A percentile compares a stretch with the other conserved stretches of the same genome.
These are phyloP conservation scores for Periconia sp. DNA, from an alignment of 2,329 filamentous ascomycete species.

Conservation along the genomic window DNA sequence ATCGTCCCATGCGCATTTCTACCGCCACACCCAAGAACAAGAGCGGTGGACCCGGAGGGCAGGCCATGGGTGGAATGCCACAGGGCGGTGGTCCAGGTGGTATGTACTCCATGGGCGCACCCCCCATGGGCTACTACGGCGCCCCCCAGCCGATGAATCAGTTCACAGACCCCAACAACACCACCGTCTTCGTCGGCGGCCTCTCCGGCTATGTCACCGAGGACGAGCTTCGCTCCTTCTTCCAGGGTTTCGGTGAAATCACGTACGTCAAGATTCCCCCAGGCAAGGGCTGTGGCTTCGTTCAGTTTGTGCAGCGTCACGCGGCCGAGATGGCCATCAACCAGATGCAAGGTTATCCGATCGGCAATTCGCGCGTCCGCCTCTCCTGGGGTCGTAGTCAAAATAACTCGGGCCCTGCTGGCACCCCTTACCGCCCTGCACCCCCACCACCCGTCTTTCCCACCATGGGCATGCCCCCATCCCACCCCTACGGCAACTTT, in stretches of 20 bases:
- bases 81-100: conserved; percentile 52
- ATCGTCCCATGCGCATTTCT: conserved; percentile 97
- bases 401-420: conserved; percentile 96
- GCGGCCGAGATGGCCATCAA: conserved; percentile 99
- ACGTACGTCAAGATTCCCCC: conserved; percentile 99
- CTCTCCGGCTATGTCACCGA: conserved; percentile 98
- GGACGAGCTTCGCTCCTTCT: conserved; percentile 99
- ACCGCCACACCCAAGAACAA: conserved; percentile 97
- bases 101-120: conserved; percentile 71
- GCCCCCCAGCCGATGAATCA: conserved; percentile 90
- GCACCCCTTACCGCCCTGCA: conserved; percentile 94
- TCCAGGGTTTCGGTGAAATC: conserved; percentile 99
- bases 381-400: conserved; percentile 97
- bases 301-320: conserved; percentile 98
- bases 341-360: conserved; percentile 99
- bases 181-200: conserved; percentile 96
- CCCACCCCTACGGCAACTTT: conserved; percentile 65
- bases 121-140: conserved; percentile 66
- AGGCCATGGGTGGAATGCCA: conserved; percentile 44
- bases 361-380: conserved; percentile 96
- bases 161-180: conserved; percentile 99
- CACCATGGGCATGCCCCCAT: conserved; percentile 67
- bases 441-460: conserved; percentile 77
- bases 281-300: conserved; percentile 98
- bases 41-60: conserved; percentile 57